Percentiles rank a stretch among this genome's conserved stretches.
phyloP scores from a whole-genome alignment of 768 basidiomycete species.

The Melanogaster broomeanus region DNA sequence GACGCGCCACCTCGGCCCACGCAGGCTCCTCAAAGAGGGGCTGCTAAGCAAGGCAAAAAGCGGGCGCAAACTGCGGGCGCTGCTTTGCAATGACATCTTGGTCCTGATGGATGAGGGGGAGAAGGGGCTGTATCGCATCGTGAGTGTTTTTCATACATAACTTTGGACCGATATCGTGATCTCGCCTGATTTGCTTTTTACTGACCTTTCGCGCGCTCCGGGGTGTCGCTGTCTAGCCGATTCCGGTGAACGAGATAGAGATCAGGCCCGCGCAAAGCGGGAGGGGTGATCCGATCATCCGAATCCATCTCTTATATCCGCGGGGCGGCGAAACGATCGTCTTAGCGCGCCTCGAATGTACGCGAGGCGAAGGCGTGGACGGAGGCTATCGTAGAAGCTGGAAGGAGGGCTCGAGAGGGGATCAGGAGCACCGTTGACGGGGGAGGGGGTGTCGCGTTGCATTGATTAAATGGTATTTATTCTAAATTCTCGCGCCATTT shows the following conservation, averaged over 20 bases:
- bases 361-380: conserved; percentile 62
- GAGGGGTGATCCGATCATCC: conserved; percentile 71
- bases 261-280: conserved; percentile 52
- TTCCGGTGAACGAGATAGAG: conserved; percentile 66
- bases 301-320: conserved; percentile 64
- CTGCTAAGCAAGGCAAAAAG: conserved; percentile 80
- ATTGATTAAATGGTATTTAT: neutral
- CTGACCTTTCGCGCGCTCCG: neutral
- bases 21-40: conserved; percentile 81
- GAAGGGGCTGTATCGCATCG: conserved; percentile 81
- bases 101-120: conserved; percentile 77
- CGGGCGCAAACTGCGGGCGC: conserved; percentile 70
- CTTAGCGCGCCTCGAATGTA: conserved; percentile 54
- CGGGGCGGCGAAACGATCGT: conserved; percentile 72
- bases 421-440: neutral
- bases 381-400: conserved; percentile 36
- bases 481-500: neutral
- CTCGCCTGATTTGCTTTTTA: neutral
- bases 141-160: too few species aligned
- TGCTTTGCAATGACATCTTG: conserved; percentile 89
- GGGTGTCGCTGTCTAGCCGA: conserved; percentile 50
- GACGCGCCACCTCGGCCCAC: conserved; percentile 81
- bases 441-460: neutral
- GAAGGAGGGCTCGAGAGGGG: conserved; percentile 14
- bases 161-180: neutral